Evolutionary conservation across 345 rosid species (phyloP).

Genomic region (Syzygium oleosum): DNA sequence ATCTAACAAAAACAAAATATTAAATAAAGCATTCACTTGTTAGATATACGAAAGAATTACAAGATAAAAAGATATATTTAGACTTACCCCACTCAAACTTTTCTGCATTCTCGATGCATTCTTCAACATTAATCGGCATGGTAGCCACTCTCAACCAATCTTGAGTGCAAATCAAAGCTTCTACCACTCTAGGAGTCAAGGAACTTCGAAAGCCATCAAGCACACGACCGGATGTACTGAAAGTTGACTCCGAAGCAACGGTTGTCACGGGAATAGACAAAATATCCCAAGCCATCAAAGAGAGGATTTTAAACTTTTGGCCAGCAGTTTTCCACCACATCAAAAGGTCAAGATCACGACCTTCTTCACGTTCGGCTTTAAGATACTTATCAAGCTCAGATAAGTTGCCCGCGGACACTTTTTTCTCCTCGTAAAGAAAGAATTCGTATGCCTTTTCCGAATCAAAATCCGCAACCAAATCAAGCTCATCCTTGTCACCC

Average conservation of each 20-base stretch:
- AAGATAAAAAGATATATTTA: neutral
- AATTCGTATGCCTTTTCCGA: neutral
- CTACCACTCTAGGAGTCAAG: neutral
- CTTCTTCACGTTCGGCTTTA: neutral
- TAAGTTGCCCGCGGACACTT: neutral
- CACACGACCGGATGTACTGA: rapidly evolving
- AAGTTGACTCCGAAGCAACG: rapidly evolving
- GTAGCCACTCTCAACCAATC: neutral
- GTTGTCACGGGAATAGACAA: rapidly evolving
- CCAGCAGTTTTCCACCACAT: rapidly evolving
- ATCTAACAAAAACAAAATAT: too few relatives aligned
- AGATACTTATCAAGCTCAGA: rapidly evolving
- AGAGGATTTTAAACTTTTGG: neutral
- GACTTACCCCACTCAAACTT: too few relatives aligned
- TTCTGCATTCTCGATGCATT: rapidly evolving
- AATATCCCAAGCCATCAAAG: too few relatives aligned
- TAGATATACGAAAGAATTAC: neutral
- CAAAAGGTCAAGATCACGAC: neutral
- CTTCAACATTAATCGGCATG: neutral
- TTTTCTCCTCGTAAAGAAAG: neutral
- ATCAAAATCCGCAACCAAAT: rapidly evolving
- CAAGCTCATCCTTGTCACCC: too few relatives aligned
- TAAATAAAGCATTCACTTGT: too few relatives aligned
- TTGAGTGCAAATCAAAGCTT: neutral
- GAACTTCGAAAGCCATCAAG: neutral